phyloP scores from a whole-genome alignment of 805 yeast genomes.

The Alloascoidea hylecoeti region DNA sequence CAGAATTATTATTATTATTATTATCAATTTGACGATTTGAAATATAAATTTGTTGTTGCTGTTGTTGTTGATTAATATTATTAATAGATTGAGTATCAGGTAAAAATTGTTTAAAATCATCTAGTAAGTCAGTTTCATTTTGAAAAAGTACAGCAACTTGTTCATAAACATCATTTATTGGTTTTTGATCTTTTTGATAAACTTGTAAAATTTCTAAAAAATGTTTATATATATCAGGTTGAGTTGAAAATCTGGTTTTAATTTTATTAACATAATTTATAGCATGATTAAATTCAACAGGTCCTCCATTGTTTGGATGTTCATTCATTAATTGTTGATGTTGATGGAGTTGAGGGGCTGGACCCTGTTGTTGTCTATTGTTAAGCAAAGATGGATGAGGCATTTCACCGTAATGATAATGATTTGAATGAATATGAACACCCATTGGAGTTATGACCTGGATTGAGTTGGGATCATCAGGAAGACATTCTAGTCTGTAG shows the following conservation, averaged over 20 bases:
- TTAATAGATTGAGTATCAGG: slow-evolving; percentile 63
- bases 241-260: slow-evolving; percentile 82
- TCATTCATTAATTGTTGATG: slow-evolving; percentile 18
- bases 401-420: slow-evolving; percentile 20
- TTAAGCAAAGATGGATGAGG: slow-evolving; percentile 6
- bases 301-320: slow-evolving; percentile 33
- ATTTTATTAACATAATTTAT: slow-evolving; percentile 93
- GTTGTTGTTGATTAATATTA: background rate
- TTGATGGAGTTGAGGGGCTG: slow-evolving; percentile 6
- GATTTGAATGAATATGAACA: slow-evolving; percentile 58
- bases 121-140: slow-evolving; percentile 87
- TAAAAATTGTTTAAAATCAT: slow-evolving; percentile 88
- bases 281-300: slow-evolving; percentile 94
- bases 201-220: slow-evolving; percentile 92
- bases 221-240: slow-evolving; percentile 91
- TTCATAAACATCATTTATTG: slow-evolving; percentile 88
- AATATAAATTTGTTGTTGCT: too few species aligned
- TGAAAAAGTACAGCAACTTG: slow-evolving; percentile 84
- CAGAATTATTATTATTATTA: too few species aligned
- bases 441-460: slow-evolving; percentile 95
- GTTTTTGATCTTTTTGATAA: slow-evolving; percentile 91
- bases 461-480: slow-evolving; percentile 84
- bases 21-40: too few species aligned
- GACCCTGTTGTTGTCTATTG: slow-evolving; percentile 4
- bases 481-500: slow-evolving; percentile 79